Evolutionary conservation across 306 rosid genomes (phyloP), one percentile per base, ranked within the genome.

Genomic region (Prunus kanzakura): DNA sequence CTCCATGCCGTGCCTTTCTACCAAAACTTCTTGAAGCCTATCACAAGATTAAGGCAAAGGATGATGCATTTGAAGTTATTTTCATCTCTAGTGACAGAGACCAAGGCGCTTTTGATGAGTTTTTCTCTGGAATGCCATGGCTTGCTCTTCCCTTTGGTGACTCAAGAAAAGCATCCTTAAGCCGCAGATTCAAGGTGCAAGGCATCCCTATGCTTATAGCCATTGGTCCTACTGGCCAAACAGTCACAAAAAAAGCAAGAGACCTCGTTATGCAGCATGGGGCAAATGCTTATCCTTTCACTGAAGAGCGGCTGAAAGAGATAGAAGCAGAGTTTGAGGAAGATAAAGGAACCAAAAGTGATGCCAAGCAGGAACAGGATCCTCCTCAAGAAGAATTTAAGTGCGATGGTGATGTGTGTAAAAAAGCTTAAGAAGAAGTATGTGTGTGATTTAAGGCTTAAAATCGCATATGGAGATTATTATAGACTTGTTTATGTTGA

Each of bases 121-220:
- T 75, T 84, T 91, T 84, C 79, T 80, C 82, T 0, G 85, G 65
- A 72, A 93, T 93, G 98, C 97, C 98, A 8, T 91, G 97, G 98
- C 46, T 91, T 63, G 96, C 96, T 20, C 87, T 91, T 74, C 97
- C 98, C 52, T 89, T 75, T 71, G 93, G 90, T 1, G 97, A 93
- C 78, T n/a, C 80, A 7, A 91, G 98, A 82, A 91, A 89, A 80
- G 80, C 80, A 73, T 62, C 69, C 64, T 74, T 93, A 62, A 82
- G 80, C 56, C 87, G 88, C 63, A 86, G 43, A 66, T 93, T 91
- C 83, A 89, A 69, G 82, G 83, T 93, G 46, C 41, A 64, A 19
- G 91, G 90, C 77, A 88, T 90, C 74, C 98, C 96, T 68, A 80
- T 70, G 82, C 83, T 85, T 0, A 84, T 91, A 64, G 94, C 91